Conservation (phyloP, 257 asterid species). For the Galeopsis tetrahit region DNA sequence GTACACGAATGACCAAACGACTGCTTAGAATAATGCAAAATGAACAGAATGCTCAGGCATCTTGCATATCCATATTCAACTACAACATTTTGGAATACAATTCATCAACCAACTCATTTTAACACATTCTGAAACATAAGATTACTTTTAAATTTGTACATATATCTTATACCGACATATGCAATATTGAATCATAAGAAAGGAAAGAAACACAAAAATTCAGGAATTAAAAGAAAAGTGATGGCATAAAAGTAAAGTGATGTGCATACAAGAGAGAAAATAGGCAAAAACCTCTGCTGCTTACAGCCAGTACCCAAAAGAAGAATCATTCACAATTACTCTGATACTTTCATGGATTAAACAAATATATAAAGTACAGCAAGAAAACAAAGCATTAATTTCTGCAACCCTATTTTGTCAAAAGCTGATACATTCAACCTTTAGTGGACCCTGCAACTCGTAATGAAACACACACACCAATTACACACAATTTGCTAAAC, state of each 20-base stretch:
- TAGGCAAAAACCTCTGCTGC: constrained; percentile 16
- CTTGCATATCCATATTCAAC: constrained; percentile 20
- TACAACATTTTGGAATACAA: neutral
- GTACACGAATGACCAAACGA: neutral
- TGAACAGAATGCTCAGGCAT: neutral
- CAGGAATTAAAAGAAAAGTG: neutral
- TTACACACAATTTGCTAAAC: neutral
- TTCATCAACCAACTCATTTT: constrained; percentile 15
- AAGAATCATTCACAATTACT: constrained; percentile 14
- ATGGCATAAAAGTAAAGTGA: constrained; percentile 10
- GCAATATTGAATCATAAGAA: neutral
- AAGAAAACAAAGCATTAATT: constrained; percentile 17
- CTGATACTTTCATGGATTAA: constrained; percentile 19
- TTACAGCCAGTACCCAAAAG: constrained; percentile 18
- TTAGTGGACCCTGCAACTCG: constrained; percentile 32
- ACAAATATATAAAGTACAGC: constrained; percentile 17
- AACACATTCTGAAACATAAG: constrained; percentile 6
- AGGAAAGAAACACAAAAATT: neutral
- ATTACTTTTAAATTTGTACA: constrained; percentile 18
- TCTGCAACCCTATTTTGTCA: constrained; percentile 30
- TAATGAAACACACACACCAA: constrained; percentile 26
- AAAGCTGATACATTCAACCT: constrained; percentile 30
- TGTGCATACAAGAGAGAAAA: constrained; percentile 17
- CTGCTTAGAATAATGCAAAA: constrained; percentile 27
- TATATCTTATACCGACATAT: constrained; percentile 3